These are phyloP conservation scores for Papiliotrema laurentii DNA, from an alignment of 1,284 basidiomycete species.

Conservation along the genomic window DNA sequence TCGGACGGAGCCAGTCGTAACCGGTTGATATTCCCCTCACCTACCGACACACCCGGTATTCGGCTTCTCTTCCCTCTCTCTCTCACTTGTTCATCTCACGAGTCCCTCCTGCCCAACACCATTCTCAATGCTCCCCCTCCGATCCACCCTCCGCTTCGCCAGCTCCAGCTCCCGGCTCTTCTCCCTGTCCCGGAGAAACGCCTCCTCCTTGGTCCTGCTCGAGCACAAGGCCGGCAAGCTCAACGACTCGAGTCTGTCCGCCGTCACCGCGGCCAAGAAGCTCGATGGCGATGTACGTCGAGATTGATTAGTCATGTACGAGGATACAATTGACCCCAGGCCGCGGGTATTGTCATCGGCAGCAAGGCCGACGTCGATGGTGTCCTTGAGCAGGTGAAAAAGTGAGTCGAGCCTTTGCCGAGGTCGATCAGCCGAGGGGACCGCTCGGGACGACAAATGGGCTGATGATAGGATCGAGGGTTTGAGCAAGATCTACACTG, in stretches of 20 bases:
- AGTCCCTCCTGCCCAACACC: neutral
- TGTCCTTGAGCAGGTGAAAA: conserved; percentile 72
- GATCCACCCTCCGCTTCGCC: conserved; percentile 1
- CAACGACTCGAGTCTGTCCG: conserved; percentile 79
- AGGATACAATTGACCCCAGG: conserved; percentile 44
- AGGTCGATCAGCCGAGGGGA: neutral
- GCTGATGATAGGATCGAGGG: conserved; percentile 42
- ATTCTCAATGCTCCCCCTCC: conserved; percentile 12
- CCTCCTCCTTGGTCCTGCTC: conserved; percentile 69
- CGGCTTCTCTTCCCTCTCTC: neutral
- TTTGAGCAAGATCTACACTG: conserved; percentile 49
- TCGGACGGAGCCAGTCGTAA: too few relatives aligned
- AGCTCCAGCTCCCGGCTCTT: neutral
- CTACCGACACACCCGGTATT: too few relatives aligned
- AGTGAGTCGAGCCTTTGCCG: conserved; percentile 50
- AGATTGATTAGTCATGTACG: neutral
- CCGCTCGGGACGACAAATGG: too few relatives aligned
- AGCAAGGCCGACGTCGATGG: conserved; percentile 63
- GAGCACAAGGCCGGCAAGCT: conserved; percentile 81
- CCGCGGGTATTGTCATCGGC: conserved; percentile 83
- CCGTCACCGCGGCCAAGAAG: conserved; percentile 79
- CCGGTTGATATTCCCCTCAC: too few relatives aligned
- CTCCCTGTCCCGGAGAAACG: conserved; percentile 27
- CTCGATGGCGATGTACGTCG: conserved; percentile 58
- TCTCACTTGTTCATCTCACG: neutral